phyloP scores from a whole-genome alignment of 257 asterid species.

The Paraleonurus japonicus region DNA sequence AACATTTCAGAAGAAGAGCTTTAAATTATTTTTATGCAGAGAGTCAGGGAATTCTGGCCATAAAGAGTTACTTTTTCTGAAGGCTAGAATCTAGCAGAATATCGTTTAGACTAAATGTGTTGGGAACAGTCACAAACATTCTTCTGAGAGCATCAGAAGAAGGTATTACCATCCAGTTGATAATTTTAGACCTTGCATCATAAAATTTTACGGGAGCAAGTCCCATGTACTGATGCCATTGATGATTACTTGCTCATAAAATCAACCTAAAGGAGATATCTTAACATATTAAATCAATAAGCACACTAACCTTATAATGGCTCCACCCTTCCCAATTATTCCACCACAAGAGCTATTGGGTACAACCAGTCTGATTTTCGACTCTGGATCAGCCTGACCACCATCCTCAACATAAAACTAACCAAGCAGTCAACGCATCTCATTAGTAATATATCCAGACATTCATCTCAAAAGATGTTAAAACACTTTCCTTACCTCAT shows the following conservation, averaged over 20 bases:
- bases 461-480: conserved; percentile 10
- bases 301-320: conserved; percentile 67
- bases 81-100: conserved; percentile 12
- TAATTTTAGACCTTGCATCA: background rate
- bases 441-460: conserved; percentile 7
- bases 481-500: conserved; percentile 58
- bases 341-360: conserved; percentile 99
- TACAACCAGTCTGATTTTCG: conserved; percentile 76
- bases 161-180: background rate
- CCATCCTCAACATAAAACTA: conserved; percentile 86
- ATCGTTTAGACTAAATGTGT: conserved; percentile 2
- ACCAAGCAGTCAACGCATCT: conserved; percentile 17
- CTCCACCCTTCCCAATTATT: conserved; percentile 96
- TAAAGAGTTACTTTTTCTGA: conserved; percentile 6
- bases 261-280: background rate
- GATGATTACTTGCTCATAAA: background rate
- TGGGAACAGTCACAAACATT: background rate
- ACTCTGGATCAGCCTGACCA: conserved; percentile 57
- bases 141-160: conserved; percentile 16
- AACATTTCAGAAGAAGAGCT: conserved; percentile 17
- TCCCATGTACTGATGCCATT: conserved; percentile 2
- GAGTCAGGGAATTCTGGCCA: conserved; percentile 4
- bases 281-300: conserved; percentile 6
- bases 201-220: background rate
- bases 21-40: conserved; percentile 22